Evolutionary conservation across 441 rosid species (phyloP).

Genomic region (Pelargonium cotyledonis): DNA sequence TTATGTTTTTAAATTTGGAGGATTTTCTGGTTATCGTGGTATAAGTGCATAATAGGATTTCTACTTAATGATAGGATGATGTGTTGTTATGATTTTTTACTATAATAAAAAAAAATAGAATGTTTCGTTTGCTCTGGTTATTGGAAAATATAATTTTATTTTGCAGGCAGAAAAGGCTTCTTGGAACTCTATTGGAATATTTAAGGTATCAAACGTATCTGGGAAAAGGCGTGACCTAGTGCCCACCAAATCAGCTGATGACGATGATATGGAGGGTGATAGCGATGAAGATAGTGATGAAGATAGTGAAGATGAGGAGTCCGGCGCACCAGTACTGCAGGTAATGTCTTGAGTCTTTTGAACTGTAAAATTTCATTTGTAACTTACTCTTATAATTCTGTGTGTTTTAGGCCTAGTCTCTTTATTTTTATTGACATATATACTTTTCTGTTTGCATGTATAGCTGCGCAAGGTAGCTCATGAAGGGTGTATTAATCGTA

Average conservation of each 20-base stretch:
- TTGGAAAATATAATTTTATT: slow-evolving; percentile 13
- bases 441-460: slow-evolving; percentile 18
- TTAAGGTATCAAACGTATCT: slow-evolving; percentile 60
- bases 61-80: background rate
- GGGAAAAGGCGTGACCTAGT: slow-evolving; percentile 76
- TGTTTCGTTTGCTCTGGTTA: background rate
- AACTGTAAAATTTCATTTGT: slow-evolving; percentile 3
- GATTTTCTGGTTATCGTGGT: background rate
- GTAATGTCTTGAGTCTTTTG: slow-evolving; percentile 27
- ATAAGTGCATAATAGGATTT: background rate
- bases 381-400: background rate
- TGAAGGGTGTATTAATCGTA: slow-evolving; percentile 81
- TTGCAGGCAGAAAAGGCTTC: slow-evolving; percentile 74
- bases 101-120: background rate
- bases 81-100: background rate
- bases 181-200: slow-evolving; percentile 72
- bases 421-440: background rate
- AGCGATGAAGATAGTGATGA: slow-evolving; percentile 59
- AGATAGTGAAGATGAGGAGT: slow-evolving; percentile 50
- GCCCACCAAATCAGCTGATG: slow-evolving; percentile 48
- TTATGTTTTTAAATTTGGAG: background rate
- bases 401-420: slow-evolving; percentile 9
- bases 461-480: slow-evolving; percentile 78
- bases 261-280: slow-evolving; percentile 50
- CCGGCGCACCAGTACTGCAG: slow-evolving; percentile 62